phyloP scores from a whole-genome alignment of 306 rosid genomes.

The Inga leiocalycina region DNA sequence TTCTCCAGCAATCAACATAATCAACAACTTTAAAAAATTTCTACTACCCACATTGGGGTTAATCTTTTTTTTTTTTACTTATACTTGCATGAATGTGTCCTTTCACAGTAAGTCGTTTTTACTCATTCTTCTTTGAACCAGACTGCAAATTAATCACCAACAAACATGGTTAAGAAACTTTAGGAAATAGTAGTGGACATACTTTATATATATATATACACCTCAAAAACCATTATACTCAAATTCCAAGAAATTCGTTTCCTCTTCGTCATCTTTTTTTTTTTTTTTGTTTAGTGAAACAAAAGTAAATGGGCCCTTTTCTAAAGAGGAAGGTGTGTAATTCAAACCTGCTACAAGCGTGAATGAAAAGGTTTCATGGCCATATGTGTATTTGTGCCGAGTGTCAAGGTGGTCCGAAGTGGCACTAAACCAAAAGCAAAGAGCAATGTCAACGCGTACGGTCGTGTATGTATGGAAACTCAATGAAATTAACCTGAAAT shows the following conservation, averaged over 20 bases:
- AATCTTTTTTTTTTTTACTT: neutral
- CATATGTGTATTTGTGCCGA: constrained; percentile 63
- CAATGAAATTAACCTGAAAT: constrained; percentile 44
- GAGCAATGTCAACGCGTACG: constrained; percentile 77
- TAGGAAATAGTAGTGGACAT: constrained; percentile 24
- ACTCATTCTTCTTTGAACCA: constrained; percentile 21
- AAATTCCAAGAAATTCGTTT: constrained; percentile 61
- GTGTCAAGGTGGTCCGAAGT: constrained; percentile 89
- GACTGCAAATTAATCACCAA: constrained; percentile 18
- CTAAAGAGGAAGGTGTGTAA: constrained; percentile 5
- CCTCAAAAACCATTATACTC: constrained; percentile 39
- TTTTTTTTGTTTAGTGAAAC: constrained; percentile 8
- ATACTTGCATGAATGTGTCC: neutral
- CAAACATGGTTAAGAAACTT: constrained; percentile 32
- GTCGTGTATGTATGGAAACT: constrained; percentile 54
- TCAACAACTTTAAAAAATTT: neutral
- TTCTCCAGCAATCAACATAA: no score
- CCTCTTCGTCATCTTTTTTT: constrained; percentile 32
- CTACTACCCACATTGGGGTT: neutral
- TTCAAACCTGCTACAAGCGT: constrained; percentile 47
- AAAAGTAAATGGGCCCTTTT: constrained; percentile 45
- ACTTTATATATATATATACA: constrained; percentile 31
- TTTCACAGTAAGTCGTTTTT: neutral
- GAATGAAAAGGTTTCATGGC: constrained; percentile 63
- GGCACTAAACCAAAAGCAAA: constrained; percentile 43